A percentile compares a stretch with the other conserved stretches of the same genome.
Conservation (phyloP, 2,329 filamentous ascomycete genomes). For the Ophiostoma perfectum region DNA sequence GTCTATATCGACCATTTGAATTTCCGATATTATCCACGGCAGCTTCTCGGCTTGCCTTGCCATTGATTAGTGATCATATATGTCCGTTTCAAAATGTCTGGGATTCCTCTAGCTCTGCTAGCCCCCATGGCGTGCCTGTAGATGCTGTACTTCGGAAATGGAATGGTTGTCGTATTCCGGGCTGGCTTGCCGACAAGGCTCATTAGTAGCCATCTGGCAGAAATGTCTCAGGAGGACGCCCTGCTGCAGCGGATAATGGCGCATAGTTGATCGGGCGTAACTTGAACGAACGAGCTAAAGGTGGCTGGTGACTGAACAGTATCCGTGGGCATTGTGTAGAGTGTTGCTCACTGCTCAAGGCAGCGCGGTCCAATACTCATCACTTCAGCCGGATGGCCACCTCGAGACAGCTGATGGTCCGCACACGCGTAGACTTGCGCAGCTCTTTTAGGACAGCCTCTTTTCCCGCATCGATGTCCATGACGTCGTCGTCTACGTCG, state of each 20-base stretch:
- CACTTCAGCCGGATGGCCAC: slow-evolving; percentile 21
- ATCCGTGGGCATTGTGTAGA: background rate
- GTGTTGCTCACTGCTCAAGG: background rate
- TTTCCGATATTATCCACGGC: background rate
- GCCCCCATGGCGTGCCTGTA: no score
- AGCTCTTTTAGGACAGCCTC: background rate
- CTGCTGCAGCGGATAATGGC: no score
- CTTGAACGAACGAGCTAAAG: no score
- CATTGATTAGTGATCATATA: background rate
- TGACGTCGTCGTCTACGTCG: slow-evolving; percentile 4
- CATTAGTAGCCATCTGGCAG: no score
- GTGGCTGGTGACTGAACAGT: no score
- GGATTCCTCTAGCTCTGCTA: no score
- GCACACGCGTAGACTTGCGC: slow-evolving; percentile 6
- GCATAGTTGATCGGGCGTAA: no score
- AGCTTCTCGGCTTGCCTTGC: background rate
- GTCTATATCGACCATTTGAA: background rate
- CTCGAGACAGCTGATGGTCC: slow-evolving; percentile 25
- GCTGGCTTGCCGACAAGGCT: no score
- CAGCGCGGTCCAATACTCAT: background rate
- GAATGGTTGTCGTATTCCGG: no score
- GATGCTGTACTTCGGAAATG: no score
- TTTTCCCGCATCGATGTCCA: slow-evolving; percentile 2
- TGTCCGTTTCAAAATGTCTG: no score
- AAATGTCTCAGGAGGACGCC: no score